Conservation (phyloP, 225 moss, liverwort and hornwort genomes). For the Pseudisothecium myosuroides region DNA sequence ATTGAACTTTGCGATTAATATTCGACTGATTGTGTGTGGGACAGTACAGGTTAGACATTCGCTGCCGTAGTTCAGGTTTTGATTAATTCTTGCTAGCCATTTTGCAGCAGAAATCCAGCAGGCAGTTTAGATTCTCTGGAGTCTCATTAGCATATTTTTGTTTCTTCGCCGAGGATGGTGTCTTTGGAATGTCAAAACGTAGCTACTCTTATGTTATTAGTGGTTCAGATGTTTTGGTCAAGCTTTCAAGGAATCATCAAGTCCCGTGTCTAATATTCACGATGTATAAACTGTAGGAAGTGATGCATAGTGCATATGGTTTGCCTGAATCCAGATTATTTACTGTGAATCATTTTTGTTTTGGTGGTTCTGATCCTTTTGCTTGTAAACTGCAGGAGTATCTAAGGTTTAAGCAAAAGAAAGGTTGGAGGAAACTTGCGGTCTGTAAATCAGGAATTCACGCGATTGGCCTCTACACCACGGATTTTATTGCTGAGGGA, state of each 20-base stretch:
- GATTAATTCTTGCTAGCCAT: neutral
- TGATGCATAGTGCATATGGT: neutral
- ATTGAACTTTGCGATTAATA: neutral
- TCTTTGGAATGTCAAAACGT: neutral
- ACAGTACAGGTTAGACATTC: neutral
- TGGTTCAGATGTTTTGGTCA: neutral
- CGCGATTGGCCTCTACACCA: conserved; percentile 88
- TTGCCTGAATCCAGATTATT: neutral
- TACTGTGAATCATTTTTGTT: neutral
- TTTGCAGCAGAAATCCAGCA: neutral
- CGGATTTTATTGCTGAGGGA: conserved; percentile 75
- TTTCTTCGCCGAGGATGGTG: neutral
- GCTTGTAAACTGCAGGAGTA: conserved; percentile 57
- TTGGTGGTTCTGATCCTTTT: neutral
- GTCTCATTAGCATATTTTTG: neutral
- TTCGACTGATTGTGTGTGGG: neutral
- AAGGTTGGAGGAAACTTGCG: conserved; percentile 85
- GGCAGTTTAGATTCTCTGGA: neutral
- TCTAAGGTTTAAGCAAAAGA: conserved; percentile 75
- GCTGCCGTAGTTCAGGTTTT: neutral
- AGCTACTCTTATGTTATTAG: neutral
- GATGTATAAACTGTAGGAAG: neutral
- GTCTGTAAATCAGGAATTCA: conserved; percentile 96
- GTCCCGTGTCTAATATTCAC: neutral
- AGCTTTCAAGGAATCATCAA: neutral